Evolutionary conservation across 2,329 filamentous ascomycete genomes (phyloP).

Genomic region (Beauveria sp.): DNA sequence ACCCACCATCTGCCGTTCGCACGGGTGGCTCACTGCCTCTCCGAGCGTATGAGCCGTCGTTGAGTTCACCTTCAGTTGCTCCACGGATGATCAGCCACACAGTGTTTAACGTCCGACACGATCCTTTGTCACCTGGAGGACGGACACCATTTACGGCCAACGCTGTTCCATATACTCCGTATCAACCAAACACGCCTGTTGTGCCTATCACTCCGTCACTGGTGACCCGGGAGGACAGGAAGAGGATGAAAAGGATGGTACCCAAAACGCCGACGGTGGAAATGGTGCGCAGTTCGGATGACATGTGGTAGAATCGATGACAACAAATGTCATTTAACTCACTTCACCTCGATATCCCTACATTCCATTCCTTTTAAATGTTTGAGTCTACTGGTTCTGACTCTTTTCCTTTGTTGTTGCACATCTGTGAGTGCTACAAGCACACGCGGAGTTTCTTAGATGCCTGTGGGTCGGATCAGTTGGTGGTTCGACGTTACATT

Average conservation of each 20-base stretch:
- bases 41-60: slow-evolving; percentile 52
- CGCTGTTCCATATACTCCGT: slow-evolving; percentile 65
- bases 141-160: slow-evolving; percentile 56
- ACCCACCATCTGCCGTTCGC: slow-evolving; percentile 47
- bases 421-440: neutral
- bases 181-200: slow-evolving; percentile 70
- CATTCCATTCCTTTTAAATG: neutral
- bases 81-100: slow-evolving; percentile 53
- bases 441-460: neutral
- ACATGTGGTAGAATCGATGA: slow-evolving; percentile 48
- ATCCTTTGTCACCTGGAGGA: slow-evolving; percentile 47
- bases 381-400: neutral
- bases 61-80: slow-evolving; percentile 42
- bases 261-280: slow-evolving; percentile 55
- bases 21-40: slow-evolving; percentile 51
- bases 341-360: neutral
- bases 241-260: slow-evolving; percentile 57
- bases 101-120: slow-evolving; percentile 47
- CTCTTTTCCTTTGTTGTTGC: neutral
- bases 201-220: slow-evolving; percentile 71
- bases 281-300: slow-evolving; percentile 54
- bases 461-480: neutral
- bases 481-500: neutral
- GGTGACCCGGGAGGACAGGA: slow-evolving; percentile 63
- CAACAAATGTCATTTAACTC: neutral